Evolutionary conservation across 169 alveolate species (phyloP), one percentile per base, ranked within the genome.

Genomic region (Cryptosporidium viatorum): DNA sequence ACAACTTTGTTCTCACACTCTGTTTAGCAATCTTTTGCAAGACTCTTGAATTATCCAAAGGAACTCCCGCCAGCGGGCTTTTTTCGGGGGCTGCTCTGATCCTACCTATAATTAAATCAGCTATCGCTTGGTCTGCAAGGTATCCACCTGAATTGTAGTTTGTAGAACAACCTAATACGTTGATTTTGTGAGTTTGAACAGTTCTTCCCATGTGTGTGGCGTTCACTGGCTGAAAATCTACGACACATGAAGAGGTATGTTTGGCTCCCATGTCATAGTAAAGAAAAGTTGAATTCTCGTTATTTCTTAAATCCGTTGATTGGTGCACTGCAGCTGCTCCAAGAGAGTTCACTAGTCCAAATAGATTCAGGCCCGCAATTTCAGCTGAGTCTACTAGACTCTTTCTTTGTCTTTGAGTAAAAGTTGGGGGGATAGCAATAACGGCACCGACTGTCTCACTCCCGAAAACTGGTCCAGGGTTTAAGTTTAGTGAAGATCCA

Each of bases 271-370:
- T 80, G 35, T 80, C 89, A 62, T 80, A 80, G 29, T 80, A 80
- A 3, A 80, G 45, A 3, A 74, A 60, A 3, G 84, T 85, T n/a
- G 92, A 86, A 4, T n/a, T 50, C 3, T 65, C 75, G 37, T 48
- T 62, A 41, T 75, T 92, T 41, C 69, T 74, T 16, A 91, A 50
- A 43, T 93, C 94, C 35, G 92, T 91, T 29, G 94, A 93, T 48
- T 86, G 91, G 80, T 85, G 91, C 6, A 86, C 62, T 3, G 93
- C 94, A 21, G 95, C 95, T 23, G 94, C 95, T 33, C 92, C 91
- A 45, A 87, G 86, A 59, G 93, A 93, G 69, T 93, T 86, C n/a
- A 91, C 69, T 29, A 93, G 48, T 18, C 87, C 71, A 9, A 91
- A 85, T 23, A 93, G 92, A 26, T 85, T 85, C 10, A 93, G 41